These are phyloP conservation scores for Pichia sp. DNA, from an alignment of 1,139 yeast species.

Conservation along the genomic window DNA sequence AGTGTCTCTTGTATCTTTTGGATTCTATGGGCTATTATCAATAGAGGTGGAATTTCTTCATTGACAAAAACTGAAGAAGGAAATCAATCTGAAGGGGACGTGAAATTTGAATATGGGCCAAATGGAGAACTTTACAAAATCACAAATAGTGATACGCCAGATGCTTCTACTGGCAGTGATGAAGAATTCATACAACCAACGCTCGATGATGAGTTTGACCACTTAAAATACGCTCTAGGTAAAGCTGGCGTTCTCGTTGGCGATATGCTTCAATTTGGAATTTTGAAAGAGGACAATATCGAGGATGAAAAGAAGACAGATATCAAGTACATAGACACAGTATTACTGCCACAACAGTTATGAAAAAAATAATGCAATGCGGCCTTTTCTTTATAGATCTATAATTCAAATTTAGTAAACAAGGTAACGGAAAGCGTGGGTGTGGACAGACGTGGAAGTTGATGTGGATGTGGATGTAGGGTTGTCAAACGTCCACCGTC, in stretches of 20 bases:
- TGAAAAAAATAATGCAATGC: too few species aligned
- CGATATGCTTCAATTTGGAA: constrained; percentile 60
- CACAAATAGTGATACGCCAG: constrained; percentile 15
- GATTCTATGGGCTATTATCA: constrained; percentile 86
- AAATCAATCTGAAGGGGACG: background rate
- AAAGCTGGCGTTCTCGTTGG: constrained; percentile 70
- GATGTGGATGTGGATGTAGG: too few species aligned
- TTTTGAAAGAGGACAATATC: constrained; percentile 36
- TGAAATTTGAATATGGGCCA: constrained; percentile 32
- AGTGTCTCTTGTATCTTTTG: constrained; percentile 73
- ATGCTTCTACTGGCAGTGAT: constrained; percentile 13
- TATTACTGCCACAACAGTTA: constrained; percentile 17
- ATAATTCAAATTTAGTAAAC: too few species aligned
- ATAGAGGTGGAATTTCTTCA: constrained; percentile 18
- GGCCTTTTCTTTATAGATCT: too few species aligned
- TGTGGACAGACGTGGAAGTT: too few species aligned
- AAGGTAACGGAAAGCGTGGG: too few species aligned
- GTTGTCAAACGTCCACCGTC: too few species aligned
- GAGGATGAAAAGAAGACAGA: constrained; percentile 23
- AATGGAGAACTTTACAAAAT: constrained; percentile 37
- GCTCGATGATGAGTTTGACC: constrained; percentile 69
- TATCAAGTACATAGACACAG: constrained; percentile 39
- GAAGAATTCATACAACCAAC: constrained; percentile 37
- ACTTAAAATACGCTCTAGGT: constrained; percentile 66
- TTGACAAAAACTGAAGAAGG: constrained; percentile 19